phyloP scores from a whole-genome alignment of 176 grass and related monocot species.

The Puccinellia tenuiflora region DNA sequence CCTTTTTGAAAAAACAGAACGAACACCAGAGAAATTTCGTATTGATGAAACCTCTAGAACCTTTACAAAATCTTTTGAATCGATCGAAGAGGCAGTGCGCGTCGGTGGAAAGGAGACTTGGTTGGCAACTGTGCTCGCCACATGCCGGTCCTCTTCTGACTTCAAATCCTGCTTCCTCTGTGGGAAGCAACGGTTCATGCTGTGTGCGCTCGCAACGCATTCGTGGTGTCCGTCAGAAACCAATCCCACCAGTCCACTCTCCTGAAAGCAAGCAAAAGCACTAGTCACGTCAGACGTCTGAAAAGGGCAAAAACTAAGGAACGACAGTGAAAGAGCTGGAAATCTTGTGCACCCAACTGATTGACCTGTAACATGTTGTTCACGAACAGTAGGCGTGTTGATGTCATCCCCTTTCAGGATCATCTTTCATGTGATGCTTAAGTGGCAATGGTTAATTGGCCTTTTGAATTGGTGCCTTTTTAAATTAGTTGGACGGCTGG shows the following conservation, averaged over 20 bases:
- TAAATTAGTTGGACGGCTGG: background rate
- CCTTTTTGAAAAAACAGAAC: no score
- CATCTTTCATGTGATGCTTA: background rate
- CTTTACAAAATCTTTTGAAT: no score
- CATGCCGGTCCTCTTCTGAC: background rate
- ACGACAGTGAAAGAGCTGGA: background rate
- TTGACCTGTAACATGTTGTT: background rate
- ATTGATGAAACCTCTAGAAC: no score
- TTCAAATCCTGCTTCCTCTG: background rate
- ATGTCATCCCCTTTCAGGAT: no score
- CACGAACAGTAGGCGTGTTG: background rate
- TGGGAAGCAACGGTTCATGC: background rate
- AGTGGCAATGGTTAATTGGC: background rate
- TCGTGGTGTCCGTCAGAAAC: background rate
- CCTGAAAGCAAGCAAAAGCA: background rate
- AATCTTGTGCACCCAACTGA: background rate
- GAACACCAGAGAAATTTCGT: no score
- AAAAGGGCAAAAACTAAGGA: background rate
- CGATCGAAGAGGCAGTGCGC: background rate
- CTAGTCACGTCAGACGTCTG: background rate
- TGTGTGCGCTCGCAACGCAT: background rate
- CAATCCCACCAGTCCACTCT: background rate
- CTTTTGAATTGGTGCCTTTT: no score
- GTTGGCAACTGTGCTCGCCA: background rate
- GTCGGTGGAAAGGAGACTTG: background rate